Evolutionary conservation across 345 rosid genomes (phyloP), one percentile per base, ranked within the genome.

Genomic region (Abelmoschus esculentus): DNA sequence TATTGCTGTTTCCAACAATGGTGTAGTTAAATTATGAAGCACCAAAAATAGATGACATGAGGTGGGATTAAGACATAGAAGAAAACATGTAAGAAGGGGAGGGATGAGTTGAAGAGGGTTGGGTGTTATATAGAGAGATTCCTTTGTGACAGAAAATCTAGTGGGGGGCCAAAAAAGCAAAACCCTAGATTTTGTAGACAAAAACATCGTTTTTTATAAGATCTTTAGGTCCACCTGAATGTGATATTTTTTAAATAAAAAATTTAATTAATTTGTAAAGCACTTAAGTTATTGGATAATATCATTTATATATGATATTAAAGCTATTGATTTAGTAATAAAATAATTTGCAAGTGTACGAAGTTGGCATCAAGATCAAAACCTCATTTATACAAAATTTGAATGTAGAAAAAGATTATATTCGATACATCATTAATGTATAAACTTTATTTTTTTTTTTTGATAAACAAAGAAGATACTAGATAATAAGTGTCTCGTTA

Each of bases 161-260:
- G 2, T 63, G 14, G 82, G 87, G 81, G 47, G 83, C 88, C 76
- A 67, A 73, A 19, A 73, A 74, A 78, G 80, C 63, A 73, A 69
- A 75, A 69, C 36, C 63, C 66, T 78, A 81, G 90, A 86, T 86
- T 78, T 83, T 73, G 81, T 38, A 74, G 83, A 80, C 83, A 80
- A 83, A 83, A 75, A 65, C 83, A 68, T 81, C 82, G 70, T 70
- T 82, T 69, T 76, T 76, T 29, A 71, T 71, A 15, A 77, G 84
- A 86, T 80, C 70, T 75, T 73, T 64, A 5, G 77, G 59, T 73
- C 81, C 81, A 46, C 75, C 70, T 32, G 34, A 29, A 56, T 53
- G 34, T 54, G 69, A 76, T 84, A 70, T 56, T 63, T 69, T n/a
- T 5, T 4, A 49, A 49, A 49, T 1, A 14, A 14, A 12, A 29